phyloP scores from a whole-genome alignment of 2,329 filamentous ascomycete species.

The Pseudocercospora eumusae region DNA sequence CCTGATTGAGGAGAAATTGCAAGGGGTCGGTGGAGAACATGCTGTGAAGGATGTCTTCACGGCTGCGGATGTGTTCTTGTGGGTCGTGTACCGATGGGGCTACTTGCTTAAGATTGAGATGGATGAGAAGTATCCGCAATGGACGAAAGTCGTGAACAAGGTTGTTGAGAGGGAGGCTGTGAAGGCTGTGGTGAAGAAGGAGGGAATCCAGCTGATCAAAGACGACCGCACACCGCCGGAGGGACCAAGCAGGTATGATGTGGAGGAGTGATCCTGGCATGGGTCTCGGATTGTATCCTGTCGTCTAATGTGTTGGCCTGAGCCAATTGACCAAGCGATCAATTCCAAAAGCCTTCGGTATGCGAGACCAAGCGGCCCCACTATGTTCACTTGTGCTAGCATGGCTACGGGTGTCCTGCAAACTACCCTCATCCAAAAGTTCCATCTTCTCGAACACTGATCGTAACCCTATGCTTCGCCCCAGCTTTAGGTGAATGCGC shows the following conservation, averaged over 20 bases:
- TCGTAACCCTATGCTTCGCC: too few species aligned
- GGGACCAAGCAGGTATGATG: background rate
- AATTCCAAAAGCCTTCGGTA: too few species aligned
- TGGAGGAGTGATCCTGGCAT: background rate
- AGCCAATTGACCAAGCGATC: too few species aligned
- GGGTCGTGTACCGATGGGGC: conserved; percentile 9
- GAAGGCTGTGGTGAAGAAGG: conserved; percentile 12
- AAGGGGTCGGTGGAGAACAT: background rate
- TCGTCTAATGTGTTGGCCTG: too few species aligned
- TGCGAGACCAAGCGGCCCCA: too few species aligned
- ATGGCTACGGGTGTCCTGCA: too few species aligned
- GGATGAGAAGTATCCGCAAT: conserved; percentile 12
- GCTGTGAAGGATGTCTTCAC: conserved; percentile 10
- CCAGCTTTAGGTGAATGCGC: too few species aligned
- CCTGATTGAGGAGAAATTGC: conserved; percentile 9
- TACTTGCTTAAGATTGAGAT: conserved; percentile 13
- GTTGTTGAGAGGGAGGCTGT: conserved; percentile 11
- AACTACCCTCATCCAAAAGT: too few species aligned
- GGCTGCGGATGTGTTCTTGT: conserved; percentile 10
- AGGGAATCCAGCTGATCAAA: background rate
- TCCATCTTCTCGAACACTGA: too few species aligned
- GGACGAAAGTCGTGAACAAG: conserved; percentile 6
- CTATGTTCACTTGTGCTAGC: too few species aligned
- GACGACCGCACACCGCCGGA: background rate
- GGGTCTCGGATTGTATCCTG: background rate